These are phyloP conservation scores for Isochrysis galbana DNA, from an alignment of 78 protist genomes.

Conservation along the genomic window DNA sequence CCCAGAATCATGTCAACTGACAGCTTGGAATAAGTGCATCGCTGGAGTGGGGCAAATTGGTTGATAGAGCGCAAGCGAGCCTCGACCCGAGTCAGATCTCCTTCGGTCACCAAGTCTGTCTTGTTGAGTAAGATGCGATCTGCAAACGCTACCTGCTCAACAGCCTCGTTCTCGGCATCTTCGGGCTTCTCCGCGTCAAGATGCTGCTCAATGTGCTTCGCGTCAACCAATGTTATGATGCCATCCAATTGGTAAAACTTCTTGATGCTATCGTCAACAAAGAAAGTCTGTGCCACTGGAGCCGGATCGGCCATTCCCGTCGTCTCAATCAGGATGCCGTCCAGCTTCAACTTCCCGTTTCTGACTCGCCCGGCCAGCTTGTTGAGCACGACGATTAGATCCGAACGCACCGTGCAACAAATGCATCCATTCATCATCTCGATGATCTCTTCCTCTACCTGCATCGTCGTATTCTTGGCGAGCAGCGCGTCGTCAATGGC, in stretches of 20 bases:
- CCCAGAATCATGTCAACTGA: background rate
- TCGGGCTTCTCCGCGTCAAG: slow-evolving; percentile 18
- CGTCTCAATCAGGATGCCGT: slow-evolving; percentile 29
- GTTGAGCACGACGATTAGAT: background rate
- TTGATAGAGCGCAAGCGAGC: background rate
- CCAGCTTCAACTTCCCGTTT: background rate
- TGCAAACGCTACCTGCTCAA: slow-evolving; percentile 38
- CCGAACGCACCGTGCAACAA: slow-evolving; percentile 34
- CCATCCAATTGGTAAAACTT: background rate
- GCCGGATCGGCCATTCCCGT: slow-evolving; percentile 40
- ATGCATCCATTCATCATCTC: slow-evolving; percentile 44
- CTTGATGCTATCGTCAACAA: background rate
- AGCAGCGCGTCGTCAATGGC: slow-evolving; percentile 34
- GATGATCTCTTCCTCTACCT: slow-evolving; percentile 3
- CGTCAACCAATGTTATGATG: slow-evolving; percentile 21
- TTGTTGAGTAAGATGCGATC: background rate
- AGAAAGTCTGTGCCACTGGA: slow-evolving; percentile 29
- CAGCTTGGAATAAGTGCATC: background rate
- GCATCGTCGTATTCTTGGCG: background rate
- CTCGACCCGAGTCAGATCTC: background rate
- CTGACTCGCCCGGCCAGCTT: background rate
- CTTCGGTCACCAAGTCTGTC: background rate
- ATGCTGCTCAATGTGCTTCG: slow-evolving; percentile 36
- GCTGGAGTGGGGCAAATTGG: background rate
- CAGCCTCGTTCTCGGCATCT: slow-evolving; percentile 40